Evolutionary conservation across 371 early-diverging fungal genomes (phyloP), one percentile per base, ranked within the genome.

Genomic region (Dichotomocladium elegans): DNA sequence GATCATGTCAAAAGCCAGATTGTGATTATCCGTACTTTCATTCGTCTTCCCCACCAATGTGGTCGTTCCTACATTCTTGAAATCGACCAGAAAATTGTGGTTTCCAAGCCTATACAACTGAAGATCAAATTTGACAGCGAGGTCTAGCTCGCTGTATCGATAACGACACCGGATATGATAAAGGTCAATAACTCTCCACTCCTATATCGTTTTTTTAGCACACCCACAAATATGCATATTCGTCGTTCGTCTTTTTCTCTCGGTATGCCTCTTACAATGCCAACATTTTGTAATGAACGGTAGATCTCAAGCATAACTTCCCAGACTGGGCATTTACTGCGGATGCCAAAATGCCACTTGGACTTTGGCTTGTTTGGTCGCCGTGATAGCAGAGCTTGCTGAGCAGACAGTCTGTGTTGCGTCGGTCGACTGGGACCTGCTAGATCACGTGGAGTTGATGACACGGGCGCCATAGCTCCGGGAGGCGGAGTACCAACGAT

Each of bases 281-380:
- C 85, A 29, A 92, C 80, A 62, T 90, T 92, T 54, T 85, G 82
- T 41, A 98, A 68, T 0, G 97, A 95, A 19, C 90, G 83, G 73
- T 92, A 98, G 7, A 96, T 93, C 62, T 98, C 97, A 7, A 90
- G 79, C 98, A 96, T 96, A n/a, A 98, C 95, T 63, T 96, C 96
- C 50, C 83, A 79, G 0, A 96, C 96, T 22, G 90, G 89, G 61
- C 89, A 88, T 61, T 89, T 80, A 19, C 93, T 93, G 44, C 98
- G 86, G 55, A 98, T 96, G 19, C 98, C 98, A 74, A 95, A 95
- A 71, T 98, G 97, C 98, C 98, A 96, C 62, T 87, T 77, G 3
- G 82, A 70, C 40, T 80, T 62, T 6, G 75, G 56, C 31, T 74
- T 82, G 28, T 60, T 47, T 34, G 70, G 48, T 28, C 58, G 53